Conservation (phyloP, 805 yeast species). For the Yamadazyma sp. region DNA sequence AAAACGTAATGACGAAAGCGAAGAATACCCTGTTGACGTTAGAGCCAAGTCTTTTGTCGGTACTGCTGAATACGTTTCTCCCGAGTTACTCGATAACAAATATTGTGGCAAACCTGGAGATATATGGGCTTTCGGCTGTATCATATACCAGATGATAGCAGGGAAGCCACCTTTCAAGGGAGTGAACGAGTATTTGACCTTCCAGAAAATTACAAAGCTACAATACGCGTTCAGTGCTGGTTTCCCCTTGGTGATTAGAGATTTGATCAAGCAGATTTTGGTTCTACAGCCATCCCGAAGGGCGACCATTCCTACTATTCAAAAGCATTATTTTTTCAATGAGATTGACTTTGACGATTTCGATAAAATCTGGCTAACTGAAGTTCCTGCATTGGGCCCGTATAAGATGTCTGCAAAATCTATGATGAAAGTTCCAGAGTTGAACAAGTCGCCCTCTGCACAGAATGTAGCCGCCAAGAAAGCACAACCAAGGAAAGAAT, state of each 20-base stretch:
- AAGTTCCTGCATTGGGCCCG: slow-evolving; percentile 68
- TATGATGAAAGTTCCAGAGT: slow-evolving; percentile 68
- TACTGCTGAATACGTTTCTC: slow-evolving; percentile 70
- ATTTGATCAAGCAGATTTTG: slow-evolving; percentile 64
- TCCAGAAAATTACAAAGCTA: slow-evolving; percentile 76
- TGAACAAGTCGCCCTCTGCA: slow-evolving; percentile 15
- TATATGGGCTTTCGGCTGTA: slow-evolving; percentile 63
- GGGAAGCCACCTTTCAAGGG: slow-evolving; percentile 82
- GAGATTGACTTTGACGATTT: slow-evolving; percentile 66
- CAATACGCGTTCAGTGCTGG: slow-evolving; percentile 75
- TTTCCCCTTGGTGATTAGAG: slow-evolving; percentile 59
- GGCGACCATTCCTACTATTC: slow-evolving; percentile 54
- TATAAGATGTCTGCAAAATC: slow-evolving; percentile 74
- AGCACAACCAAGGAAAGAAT: slow-evolving; percentile 8
- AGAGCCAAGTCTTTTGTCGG: slow-evolving; percentile 83
- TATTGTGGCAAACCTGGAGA: slow-evolving; percentile 63
- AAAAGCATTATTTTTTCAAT: slow-evolving; percentile 70
- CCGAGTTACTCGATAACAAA: slow-evolving; percentile 73
- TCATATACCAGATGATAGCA: slow-evolving; percentile 60
- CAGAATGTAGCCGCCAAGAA: slow-evolving; percentile 13
- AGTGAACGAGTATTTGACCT: slow-evolving; percentile 75
- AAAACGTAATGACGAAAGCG: slow-evolving; percentile 42
- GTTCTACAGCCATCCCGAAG: slow-evolving; percentile 72
- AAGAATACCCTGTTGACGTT: slow-evolving; percentile 61
- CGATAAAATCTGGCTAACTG: slow-evolving; percentile 64